Percentiles rank a stretch among this genome's conserved stretches.
These are phyloP conservation scores for Starmerella davenportii DNA, from an alignment of 805 yeast species.

Conservation along the genomic window DNA sequence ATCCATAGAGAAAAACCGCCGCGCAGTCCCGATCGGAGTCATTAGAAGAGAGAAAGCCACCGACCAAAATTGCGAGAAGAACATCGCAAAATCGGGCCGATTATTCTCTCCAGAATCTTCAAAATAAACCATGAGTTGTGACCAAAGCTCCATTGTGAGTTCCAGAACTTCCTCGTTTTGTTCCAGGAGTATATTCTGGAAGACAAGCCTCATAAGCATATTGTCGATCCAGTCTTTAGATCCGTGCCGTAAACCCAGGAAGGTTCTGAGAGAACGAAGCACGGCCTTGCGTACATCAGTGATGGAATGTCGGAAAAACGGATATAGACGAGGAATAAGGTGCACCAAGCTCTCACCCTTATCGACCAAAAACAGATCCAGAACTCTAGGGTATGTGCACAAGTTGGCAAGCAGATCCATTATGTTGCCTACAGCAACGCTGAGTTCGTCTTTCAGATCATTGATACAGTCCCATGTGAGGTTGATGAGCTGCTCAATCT, in stretches of 20 bases:
- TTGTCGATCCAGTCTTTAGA: constrained; percentile 60
- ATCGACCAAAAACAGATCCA: constrained; percentile 46
- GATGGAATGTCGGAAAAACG: constrained; percentile 85
- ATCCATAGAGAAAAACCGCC: constrained; percentile 75
- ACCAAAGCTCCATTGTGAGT: constrained; percentile 46
- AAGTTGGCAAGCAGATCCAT: constrained; percentile 83
- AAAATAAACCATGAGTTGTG: constrained; percentile 27
- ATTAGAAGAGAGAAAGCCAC: constrained; percentile 40
- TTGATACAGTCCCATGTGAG: constrained; percentile 86
- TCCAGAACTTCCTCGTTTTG: constrained; percentile 59
- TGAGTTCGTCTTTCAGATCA: constrained; percentile 73
- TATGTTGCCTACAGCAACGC: constrained; percentile 87
- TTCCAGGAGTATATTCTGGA: constrained; percentile 76
- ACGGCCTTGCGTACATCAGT: constrained; percentile 82
- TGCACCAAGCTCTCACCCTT: constrained; percentile 44
- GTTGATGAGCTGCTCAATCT: constrained; percentile 31
- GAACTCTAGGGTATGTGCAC: constrained; percentile 63
- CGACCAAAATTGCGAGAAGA: constrained; percentile 24
- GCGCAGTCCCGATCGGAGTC: constrained; percentile 90
- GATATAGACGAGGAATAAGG: constrained; percentile 79
- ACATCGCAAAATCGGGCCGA: neutral
- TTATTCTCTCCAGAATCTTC: neutral
- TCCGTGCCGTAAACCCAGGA: constrained; percentile 33
- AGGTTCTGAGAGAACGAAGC: constrained; percentile 58
- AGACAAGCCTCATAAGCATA: constrained; percentile 52